These are phyloP conservation scores for Eimeria praecox DNA, from an alignment of 169 alveolate genomes.

Conservation along the genomic window DNA sequence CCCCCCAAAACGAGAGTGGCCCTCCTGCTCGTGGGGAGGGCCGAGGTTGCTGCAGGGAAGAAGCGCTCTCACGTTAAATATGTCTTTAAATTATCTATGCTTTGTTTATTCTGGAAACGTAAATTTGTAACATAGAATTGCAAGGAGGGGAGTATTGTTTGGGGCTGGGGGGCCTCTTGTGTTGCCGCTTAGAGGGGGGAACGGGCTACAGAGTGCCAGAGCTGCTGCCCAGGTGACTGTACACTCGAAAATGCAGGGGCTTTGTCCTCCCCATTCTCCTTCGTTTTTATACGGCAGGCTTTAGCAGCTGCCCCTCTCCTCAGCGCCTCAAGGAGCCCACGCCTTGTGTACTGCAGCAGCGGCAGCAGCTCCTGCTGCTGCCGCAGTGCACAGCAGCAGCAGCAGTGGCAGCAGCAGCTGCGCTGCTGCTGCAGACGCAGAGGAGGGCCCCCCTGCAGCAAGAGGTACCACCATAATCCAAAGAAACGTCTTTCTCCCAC, in stretches of 20 bases:
- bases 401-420: conserved; percentile 38
- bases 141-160: background rate
- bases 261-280: conserved; percentile 59
- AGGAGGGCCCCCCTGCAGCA: conserved; percentile 54
- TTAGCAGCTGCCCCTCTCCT: conserved; percentile 65
- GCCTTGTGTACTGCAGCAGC: conserved; percentile 59
- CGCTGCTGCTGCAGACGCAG: conserved; percentile 58
- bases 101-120: background rate
- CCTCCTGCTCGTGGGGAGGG: background rate
- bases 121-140: background rate
- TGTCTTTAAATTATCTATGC: background rate
- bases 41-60: background rate
- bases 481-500: conserved; percentile 50
- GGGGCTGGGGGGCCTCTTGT: conserved; percentile 73
- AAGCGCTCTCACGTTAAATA: background rate
- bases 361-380: conserved; percentile 57
- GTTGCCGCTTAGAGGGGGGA: conserved; percentile 54
- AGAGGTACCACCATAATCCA: conserved; percentile 51
- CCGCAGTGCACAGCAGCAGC: conserved; percentile 67
- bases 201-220: conserved; percentile 36
- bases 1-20: background rate
- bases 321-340: conserved; percentile 36
- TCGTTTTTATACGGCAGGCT: conserved; percentile 15
- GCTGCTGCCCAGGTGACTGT: conserved; percentile 29
- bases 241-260: conserved; percentile 60